Conservation (phyloP, 1,139 yeast species). For the Yamadazyma epiphylla region DNA sequence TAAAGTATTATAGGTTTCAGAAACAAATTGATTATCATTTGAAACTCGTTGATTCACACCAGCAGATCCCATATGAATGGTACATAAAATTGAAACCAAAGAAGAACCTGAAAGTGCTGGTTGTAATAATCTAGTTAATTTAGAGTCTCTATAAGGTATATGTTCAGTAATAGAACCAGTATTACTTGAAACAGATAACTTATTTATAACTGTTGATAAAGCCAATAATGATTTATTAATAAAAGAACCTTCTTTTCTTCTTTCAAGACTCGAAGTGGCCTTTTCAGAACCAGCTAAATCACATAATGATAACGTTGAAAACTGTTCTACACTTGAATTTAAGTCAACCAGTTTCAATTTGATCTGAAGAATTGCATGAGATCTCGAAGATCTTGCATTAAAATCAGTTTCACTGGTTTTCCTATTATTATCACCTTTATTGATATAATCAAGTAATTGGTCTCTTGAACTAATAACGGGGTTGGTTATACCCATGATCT, state of each 20-base stretch:
- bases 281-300: conserved; percentile 96
- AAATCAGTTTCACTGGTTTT: conserved; percentile 88
- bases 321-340: conserved; percentile 36
- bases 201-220: conserved; percentile 82
- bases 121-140: conserved; percentile 80
- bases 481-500: conserved; percentile 71
- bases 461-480: conserved; percentile 52
- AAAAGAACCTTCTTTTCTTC: conserved; percentile 89
- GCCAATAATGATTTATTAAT: conserved; percentile 89
- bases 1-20: conserved; percentile 83
- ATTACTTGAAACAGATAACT: conserved; percentile 47
- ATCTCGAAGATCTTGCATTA: conserved; percentile 80
- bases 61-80: conserved; percentile 59
- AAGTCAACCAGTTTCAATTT: conserved; percentile 46
- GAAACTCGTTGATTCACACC: conserved; percentile 8
- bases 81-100: conserved; percentile 82
- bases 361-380: conserved; percentile 87
- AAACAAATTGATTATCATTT: conserved; percentile 42
- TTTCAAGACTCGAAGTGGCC: conserved; percentile 75
- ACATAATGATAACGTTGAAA: conserved; percentile 77
- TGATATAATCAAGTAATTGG: conserved; percentile 60
- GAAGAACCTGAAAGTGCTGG: conserved; percentile 90
- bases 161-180: conserved; percentile 42
- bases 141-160: conserved; percentile 90
- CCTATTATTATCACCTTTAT: conserved; percentile 69